Evolutionary conservation across 2,329 filamentous ascomycete genomes (phyloP).

Genomic region (Cladophialophora immunda): DNA sequence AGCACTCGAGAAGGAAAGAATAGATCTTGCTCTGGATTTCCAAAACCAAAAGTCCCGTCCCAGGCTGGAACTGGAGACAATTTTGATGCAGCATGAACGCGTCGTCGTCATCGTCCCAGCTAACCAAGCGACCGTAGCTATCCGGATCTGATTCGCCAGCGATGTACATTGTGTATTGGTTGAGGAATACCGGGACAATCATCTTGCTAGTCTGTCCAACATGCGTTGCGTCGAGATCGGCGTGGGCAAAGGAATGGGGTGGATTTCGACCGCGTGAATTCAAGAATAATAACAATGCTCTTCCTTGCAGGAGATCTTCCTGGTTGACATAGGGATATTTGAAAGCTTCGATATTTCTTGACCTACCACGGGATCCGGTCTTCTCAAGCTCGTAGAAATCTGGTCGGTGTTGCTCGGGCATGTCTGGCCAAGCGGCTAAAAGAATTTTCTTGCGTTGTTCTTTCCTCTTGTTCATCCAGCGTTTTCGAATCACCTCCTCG

Average conservation of each 20-base stretch:
- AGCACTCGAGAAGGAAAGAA: conserved; percentile 60
- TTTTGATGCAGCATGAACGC: conserved; percentile 49
- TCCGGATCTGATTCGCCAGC: conserved; percentile 43
- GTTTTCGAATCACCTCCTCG: conserved; percentile 60
- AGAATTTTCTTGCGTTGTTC: conserved; percentile 58
- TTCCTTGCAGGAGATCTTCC: conserved; percentile 61
- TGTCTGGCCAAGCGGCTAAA: conserved; percentile 59
- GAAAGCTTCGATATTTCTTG: conserved; percentile 42
- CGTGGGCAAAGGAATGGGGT: conserved; percentile 58
- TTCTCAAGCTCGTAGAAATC: conserved; percentile 55
- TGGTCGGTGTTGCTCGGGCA: conserved; percentile 60
- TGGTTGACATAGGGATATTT: conserved; percentile 66
- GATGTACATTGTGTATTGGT: conserved; percentile 48
- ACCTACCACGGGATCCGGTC: background rate
- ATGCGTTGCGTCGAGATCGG: conserved; percentile 52
- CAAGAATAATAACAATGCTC: conserved; percentile 59
- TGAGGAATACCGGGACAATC: conserved; percentile 43
- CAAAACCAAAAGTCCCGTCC: conserved; percentile 60
- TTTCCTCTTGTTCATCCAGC: conserved; percentile 64
- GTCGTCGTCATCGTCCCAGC: conserved; percentile 13
- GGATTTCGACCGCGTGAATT: conserved; percentile 60
- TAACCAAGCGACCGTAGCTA: conserved; percentile 50
- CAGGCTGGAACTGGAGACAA: conserved; percentile 54
- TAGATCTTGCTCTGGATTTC: conserved; percentile 61
- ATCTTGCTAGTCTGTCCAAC: conserved; percentile 43